Percentiles rank a stretch among this genome's conserved stretches.
Evolutionary conservation across 352 stramenopile genomes (phyloP).

Genomic region (Pythium dissotocum): DNA sequence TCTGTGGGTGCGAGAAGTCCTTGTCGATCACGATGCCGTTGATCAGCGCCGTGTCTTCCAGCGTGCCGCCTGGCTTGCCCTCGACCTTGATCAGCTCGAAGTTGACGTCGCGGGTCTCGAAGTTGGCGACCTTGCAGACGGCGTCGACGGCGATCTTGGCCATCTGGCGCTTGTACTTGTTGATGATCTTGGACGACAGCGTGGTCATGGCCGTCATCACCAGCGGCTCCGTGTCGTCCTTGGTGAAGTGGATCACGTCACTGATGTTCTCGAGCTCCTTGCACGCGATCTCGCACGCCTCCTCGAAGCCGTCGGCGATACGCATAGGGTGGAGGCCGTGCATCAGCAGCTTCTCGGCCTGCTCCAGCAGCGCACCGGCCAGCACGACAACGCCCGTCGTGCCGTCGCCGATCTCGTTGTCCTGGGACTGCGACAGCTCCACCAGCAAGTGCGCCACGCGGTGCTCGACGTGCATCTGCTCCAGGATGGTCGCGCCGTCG

Average conservation of each 20-base stretch:
- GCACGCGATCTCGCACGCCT: slow-evolving; percentile 96
- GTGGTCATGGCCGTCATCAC: slow-evolving; percentile 98
- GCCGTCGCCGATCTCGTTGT: slow-evolving; percentile 99
- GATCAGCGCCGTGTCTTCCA: slow-evolving; percentile 98
- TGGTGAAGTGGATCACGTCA: slow-evolving; percentile 96
- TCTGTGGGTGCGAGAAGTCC: slow-evolving; percentile 99
- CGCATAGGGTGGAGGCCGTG: slow-evolving; percentile 98
- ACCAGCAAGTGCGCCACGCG: slow-evolving; percentile 98
- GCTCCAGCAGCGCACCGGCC: slow-evolving; percentile 96
- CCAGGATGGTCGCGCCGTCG: slow-evolving; percentile 99
- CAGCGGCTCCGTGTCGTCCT: slow-evolving; percentile 94
- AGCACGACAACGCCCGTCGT: slow-evolving; percentile 99
- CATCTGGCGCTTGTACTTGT: slow-evolving; percentile 99
- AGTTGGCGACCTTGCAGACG: slow-evolving; percentile 97
- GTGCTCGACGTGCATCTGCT: slow-evolving; percentile 99
- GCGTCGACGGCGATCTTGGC: slow-evolving; percentile 98
- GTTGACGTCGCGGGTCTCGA: slow-evolving; percentile 99
- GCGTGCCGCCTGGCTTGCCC: slow-evolving; percentile 96
- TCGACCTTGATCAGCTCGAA: slow-evolving; percentile 99
- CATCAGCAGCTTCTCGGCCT: slow-evolving; percentile 96
- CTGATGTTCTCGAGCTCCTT: slow-evolving; percentile 95
- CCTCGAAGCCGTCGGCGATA: slow-evolving; percentile 98
- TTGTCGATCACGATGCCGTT: slow-evolving; percentile 99
- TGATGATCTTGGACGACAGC: slow-evolving; percentile 99
- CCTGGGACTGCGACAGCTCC: slow-evolving; percentile 98